Evolutionary conservation across 2,329 filamentous ascomycete species (phyloP), one percentile per base, ranked within the genome.

Genomic region (Cladosporium sp.): DNA sequence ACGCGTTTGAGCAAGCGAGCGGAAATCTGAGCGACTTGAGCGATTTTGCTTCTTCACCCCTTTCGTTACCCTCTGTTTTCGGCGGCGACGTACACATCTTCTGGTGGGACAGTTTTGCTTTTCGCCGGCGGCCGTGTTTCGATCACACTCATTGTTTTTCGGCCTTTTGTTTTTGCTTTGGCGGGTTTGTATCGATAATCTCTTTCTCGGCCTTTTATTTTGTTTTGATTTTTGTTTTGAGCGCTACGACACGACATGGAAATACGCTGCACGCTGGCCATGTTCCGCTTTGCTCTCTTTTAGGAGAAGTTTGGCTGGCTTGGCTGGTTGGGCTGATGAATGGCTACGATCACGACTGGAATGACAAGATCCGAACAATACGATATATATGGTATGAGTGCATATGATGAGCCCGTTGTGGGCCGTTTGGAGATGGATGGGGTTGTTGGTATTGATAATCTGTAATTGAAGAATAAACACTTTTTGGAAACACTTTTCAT

Each of bases 371-470:
- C 14, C 28, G 30, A 32, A 57, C 30, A 7, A n/a, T n/a, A 57
- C 28, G 55, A 58, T 41, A 58, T 58, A 58, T 58, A 58, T 58
- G 55, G 55, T 58, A 58, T 26, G 55, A 58, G 55, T 59, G 58
- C 58, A 59, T 61, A 49, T 51, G 59, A 49, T 61, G 59, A 61
- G 30, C 28, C 28, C 14, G 34, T 54, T 36, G 59, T 10, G 41
- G 57, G 57, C 38, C 32, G 34, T 14, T 30, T 28, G 21, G n/a
- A 36, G 44, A 38, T 10, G 30, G 28, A 18, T 5, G 32, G 14
- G 24, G n/a, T 14, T 52, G 14, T 32, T 32, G 30, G 44, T 62
- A 62, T 55, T 64, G 49, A 57, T 64, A 64, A 64, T 57, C 61
- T 64, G 61, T 64, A 64, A 64, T 57, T 64, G 61, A 64, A 44